A percentile compares a stretch with the other conserved stretches of the same genome.
These are phyloP conservation scores for Beauveria scarabaeidicola DNA, from an alignment of 2,329 filamentous ascomycete genomes.

Conservation along the genomic window DNA sequence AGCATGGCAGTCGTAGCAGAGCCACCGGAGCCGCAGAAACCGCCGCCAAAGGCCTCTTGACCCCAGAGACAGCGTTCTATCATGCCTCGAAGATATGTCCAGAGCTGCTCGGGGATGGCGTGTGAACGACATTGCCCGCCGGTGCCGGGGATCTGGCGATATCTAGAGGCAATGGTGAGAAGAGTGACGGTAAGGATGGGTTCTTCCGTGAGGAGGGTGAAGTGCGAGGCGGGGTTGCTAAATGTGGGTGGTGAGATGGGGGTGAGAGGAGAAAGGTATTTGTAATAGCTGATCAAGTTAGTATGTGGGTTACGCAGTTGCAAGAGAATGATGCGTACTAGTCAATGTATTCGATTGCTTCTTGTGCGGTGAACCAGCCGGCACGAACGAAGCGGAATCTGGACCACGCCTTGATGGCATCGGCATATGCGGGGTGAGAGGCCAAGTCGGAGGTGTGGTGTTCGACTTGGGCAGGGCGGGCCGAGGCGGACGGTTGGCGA, in stretches of 20 bases:
- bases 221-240: slow-evolving; percentile 69
- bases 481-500: slow-evolving; percentile 13
- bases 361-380: slow-evolving; percentile 90
- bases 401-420: slow-evolving; percentile 80
- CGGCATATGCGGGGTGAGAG: slow-evolving; percentile 48
- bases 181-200: slow-evolving; percentile 88
- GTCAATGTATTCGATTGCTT: slow-evolving; percentile 88
- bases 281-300: slow-evolving; percentile 61
- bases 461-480: slow-evolving; percentile 35
- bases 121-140: slow-evolving; percentile 77
- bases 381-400: slow-evolving; percentile 90
- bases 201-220: slow-evolving; percentile 76
- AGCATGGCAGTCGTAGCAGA: slow-evolving; percentile 24
- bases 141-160: slow-evolving; percentile 70
- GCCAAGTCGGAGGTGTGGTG: slow-evolving; percentile 35
- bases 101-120: slow-evolving; percentile 89
- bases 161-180: slow-evolving; percentile 82
- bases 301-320: not conserved
- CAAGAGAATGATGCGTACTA: slow-evolving; percentile 50
- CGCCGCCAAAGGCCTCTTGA: slow-evolving; percentile 88
- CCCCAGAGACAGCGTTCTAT: slow-evolving; percentile 93
- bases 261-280: slow-evolving; percentile 81
- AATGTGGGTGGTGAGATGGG: slow-evolving; percentile 92
- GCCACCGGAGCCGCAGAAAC: slow-evolving; percentile 64
- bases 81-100: slow-evolving; percentile 90